A percentile compares a stretch with the other conserved stretches of the same genome.
These are phyloP conservation scores for Eutypa lata DNA, from an alignment of 2,329 filamentous ascomycete species.

Conservation along the genomic window DNA sequence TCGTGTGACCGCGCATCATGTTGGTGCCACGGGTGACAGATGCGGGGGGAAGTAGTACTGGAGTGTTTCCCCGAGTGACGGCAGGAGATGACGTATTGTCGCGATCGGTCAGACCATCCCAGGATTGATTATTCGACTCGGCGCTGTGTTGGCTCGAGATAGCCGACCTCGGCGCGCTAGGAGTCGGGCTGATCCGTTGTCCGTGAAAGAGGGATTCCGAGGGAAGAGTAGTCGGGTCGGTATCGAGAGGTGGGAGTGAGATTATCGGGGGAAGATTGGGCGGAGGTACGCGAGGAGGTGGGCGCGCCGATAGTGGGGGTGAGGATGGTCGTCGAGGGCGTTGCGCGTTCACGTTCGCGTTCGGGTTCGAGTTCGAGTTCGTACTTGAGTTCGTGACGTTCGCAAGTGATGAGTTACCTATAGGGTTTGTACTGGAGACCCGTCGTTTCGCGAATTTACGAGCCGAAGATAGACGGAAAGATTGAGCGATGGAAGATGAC, in stretches of 20 bases:
- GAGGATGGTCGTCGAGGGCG: slow-evolving; percentile 28
- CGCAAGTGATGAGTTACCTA: too few relatives aligned
- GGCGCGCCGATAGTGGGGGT: slow-evolving; percentile 23
- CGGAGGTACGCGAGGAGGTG: slow-evolving; percentile 15
- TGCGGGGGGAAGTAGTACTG: slow-evolving; percentile 22
- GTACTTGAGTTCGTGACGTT: too few relatives aligned
- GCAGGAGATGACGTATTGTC: slow-evolving; percentile 17
- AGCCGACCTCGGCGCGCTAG: slow-evolving; percentile 17
- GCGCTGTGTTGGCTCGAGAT: slow-evolving; percentile 16
- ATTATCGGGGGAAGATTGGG: slow-evolving; percentile 39
- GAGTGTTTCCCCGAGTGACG: slow-evolving; percentile 15
- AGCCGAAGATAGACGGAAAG: slow-evolving; percentile 17
- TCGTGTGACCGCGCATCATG: slow-evolving; percentile 41
- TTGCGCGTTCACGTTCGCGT: slow-evolving; percentile 10
- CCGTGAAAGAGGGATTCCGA: slow-evolving; percentile 14
- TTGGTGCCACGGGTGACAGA: slow-evolving; percentile 22
- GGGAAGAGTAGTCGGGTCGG: slow-evolving; percentile 14
- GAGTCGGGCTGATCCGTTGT: slow-evolving; percentile 19
- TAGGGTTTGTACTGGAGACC: slow-evolving; percentile 14
- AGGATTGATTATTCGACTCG: slow-evolving; percentile 21
- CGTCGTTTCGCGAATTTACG: slow-evolving; percentile 24
- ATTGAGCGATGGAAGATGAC: slow-evolving; percentile 3
- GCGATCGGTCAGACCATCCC: slow-evolving; percentile 21
- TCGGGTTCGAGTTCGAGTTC: not conserved
- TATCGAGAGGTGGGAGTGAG: slow-evolving; percentile 37